Conservation (phyloP, 2,329 filamentous ascomycete genomes). For the Colletotrichum theobromicola region DNA sequence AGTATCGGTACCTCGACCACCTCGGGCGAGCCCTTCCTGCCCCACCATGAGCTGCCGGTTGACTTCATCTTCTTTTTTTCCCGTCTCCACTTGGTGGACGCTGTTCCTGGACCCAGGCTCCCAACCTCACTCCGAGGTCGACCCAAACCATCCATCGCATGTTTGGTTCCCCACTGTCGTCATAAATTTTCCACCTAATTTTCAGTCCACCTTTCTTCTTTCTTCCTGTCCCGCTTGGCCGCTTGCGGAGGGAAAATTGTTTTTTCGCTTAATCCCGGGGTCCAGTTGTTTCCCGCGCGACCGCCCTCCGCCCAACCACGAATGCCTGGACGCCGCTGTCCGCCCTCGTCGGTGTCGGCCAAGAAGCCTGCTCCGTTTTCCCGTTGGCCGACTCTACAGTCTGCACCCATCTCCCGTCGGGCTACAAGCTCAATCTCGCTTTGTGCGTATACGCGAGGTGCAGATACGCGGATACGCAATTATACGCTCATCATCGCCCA, state of each 20-base stretch:
- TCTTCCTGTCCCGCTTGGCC: background rate
- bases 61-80: background rate
- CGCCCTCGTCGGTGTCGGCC: constrained; percentile 3
- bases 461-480: background rate
- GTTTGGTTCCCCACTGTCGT: constrained; percentile 7
- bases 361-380: background rate
- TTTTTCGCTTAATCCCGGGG: constrained; percentile 6
- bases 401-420: background rate
- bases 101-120: background rate
- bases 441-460: background rate
- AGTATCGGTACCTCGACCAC: constrained; percentile 9
- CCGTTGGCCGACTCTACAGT: background rate
- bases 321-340: background rate
- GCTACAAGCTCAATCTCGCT: background rate
- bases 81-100: background rate
- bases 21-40: background rate
- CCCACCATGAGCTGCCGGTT: background rate
- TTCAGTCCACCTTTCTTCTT: background rate
- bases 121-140: background rate
- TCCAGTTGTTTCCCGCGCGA: constrained; percentile 12
- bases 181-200: background rate
- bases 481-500: background rate
- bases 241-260: background rate
- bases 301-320: background rate
- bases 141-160: background rate